Base-by-base conservation (phyloP, 345 rosid genomes). In the Salix caprea region DNA sequence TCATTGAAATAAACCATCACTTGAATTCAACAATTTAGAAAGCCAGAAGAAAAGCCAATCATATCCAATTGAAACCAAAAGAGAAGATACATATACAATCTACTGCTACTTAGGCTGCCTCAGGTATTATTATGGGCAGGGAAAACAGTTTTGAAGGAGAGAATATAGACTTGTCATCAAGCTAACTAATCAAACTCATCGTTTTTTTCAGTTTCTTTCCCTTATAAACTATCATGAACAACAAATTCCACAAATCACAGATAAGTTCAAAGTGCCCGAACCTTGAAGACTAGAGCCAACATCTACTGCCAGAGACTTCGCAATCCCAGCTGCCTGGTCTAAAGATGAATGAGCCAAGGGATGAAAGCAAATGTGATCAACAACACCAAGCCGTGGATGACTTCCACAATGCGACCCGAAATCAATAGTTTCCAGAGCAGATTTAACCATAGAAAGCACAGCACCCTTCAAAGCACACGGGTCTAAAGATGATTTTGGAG, bases 361-460 rank as follows among this genome's bases (percentile, higher is more conserved):
- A 80, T 95, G 99, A 84, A 95, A 91, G 84, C 99, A 93, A 71
- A 91, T 84, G 79, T 95, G 97, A 67, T 95, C 99, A 46, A 95
- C 94, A 60, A 95, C 97, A 78, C 97, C 97, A 77, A 93, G 94
- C 32, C 97, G 87, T 42, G 97, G 97, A 87, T 91, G 99, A 73
- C 88, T 90, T 67, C 97, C 99, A 67, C 69, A 80, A 65, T 95
- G 99, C 70, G 71, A 83, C 84, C 84, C 90, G 60, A 93, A 86
- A 66, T 86, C 86, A 68, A 93, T 88, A 2, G 85, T 78, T 66
- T 88, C 89, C 46, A 91, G 85, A 67, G 99, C 96, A 80, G 92
- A 85, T 82, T 88, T 87, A 78, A 93, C 93, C 91, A 93, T 91
- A 18, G 99, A 88, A 86, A 91, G 83, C 36, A 85, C 93, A 4